These are phyloP conservation scores for Coemansia sp. DNA, from an alignment of 192 early-diverging fungal genomes.

Conservation along the genomic window DNA sequence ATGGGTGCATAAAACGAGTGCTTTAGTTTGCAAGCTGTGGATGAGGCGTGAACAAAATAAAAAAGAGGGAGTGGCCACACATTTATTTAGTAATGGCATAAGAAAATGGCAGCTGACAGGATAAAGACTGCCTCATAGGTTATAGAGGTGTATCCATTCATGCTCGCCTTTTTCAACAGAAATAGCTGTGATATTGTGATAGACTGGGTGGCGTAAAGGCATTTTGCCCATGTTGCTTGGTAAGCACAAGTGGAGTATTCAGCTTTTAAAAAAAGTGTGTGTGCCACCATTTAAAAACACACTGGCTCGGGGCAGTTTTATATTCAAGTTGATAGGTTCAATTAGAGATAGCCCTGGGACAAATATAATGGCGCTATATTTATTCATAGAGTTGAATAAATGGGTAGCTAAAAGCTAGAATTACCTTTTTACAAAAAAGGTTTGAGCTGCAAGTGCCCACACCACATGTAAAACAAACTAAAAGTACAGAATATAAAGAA, in stretches of 20 bases:
- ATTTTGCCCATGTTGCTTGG: background rate
- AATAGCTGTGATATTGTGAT: background rate
- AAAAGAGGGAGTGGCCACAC: slow-evolving; percentile 4
- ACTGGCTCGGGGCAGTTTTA: too few relatives aligned
- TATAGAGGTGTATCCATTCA: background rate
- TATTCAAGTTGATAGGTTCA: too few relatives aligned
- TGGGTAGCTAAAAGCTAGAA: too few relatives aligned
- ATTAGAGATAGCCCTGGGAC: too few relatives aligned
- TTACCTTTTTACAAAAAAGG: background rate
- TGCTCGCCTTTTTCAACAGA: background rate
- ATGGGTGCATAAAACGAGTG: background rate
- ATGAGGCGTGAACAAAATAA: background rate
- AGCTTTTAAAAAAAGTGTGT: background rate
- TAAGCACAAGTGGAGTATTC: background rate
- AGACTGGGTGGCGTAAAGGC: background rate
- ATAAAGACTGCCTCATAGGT: background rate
- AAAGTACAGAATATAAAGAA: background rate
- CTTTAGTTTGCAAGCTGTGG: background rate
- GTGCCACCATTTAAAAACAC: background rate
- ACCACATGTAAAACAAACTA: background rate
- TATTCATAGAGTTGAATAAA: too few relatives aligned
- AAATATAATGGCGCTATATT: too few relatives aligned
- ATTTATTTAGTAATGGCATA: slow-evolving; percentile 14
- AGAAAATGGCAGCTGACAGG: slow-evolving; percentile 7
- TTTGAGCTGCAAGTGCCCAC: background rate